These are phyloP conservation scores for Colletotrichum musicola DNA, from an alignment of 2,329 filamentous ascomycete genomes.

Conservation along the genomic window DNA sequence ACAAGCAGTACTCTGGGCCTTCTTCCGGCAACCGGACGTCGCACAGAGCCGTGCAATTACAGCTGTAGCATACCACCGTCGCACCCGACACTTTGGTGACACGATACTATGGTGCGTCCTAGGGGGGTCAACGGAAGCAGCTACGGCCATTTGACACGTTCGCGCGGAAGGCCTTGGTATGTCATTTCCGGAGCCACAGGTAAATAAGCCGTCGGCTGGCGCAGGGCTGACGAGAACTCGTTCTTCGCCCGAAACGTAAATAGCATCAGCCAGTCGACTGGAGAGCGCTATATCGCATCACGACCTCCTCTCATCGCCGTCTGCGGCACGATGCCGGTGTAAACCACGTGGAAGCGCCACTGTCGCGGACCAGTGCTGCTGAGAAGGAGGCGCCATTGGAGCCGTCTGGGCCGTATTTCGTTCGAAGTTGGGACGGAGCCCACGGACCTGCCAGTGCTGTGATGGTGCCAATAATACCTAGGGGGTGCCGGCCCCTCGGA, in stretches of 20 bases:
- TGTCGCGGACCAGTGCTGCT: neutral
- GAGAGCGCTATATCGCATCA: too few relatives aligned
- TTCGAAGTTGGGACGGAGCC: neutral
- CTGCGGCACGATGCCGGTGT: slow-evolving; percentile 9
- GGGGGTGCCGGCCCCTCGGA: slow-evolving; percentile 10
- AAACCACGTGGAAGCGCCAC: slow-evolving; percentile 24
- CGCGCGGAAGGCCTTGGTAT: neutral
- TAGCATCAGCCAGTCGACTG: neutral
- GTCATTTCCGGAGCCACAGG: neutral
- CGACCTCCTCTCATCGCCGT: neutral
- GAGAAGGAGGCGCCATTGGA: slow-evolving; percentile 4
- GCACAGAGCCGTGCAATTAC: neutral
- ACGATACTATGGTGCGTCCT: neutral
- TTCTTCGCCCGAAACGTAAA: slow-evolving; percentile 4
- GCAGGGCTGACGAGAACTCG: neutral
- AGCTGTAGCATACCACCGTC: slow-evolving; percentile 1
- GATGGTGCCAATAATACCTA: neutral
- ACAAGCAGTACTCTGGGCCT: neutral
- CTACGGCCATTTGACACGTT: slow-evolving; percentile 1
- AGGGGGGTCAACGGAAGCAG: neutral
- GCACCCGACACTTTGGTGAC: slow-evolving; percentile 1
- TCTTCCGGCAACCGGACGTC: neutral
- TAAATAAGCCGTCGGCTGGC: neutral
- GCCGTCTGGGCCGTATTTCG: neutral
- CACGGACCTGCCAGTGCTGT: slow-evolving; percentile 4